These are phyloP conservation scores for Saksenaea vasiformis DNA, from an alignment of 371 early-diverging fungal species.

Conservation along the genomic window DNA sequence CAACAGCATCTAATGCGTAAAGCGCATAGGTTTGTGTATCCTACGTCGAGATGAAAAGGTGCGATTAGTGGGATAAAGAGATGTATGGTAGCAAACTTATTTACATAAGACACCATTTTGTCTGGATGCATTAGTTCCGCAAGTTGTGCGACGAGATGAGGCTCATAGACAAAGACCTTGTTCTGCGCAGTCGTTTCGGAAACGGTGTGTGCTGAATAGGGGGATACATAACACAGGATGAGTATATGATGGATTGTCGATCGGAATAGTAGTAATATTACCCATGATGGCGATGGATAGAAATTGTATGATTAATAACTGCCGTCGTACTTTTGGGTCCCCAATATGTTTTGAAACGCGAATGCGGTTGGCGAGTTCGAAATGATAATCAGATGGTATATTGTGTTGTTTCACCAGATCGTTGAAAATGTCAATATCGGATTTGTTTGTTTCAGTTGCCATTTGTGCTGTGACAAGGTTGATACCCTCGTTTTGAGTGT, in stretches of 20 bases:
- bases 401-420: constrained; percentile 56
- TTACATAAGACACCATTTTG: constrained; percentile 55
- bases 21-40: constrained; percentile 78
- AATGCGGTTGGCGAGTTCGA: constrained; percentile 78
- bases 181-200: constrained; percentile 73
- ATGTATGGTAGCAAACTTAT: constrained; percentile 7
- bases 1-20: constrained; percentile 81
- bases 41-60: constrained; percentile 25
- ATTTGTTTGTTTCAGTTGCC: constrained; percentile 15
- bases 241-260: not conserved
- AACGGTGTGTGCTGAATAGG: constrained; percentile 54
- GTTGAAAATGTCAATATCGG: constrained; percentile 47
- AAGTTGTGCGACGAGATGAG: constrained; percentile 75
- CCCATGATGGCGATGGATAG: constrained; percentile 80
- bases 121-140: constrained; percentile 81
- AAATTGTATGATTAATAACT: constrained; percentile 73
- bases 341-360: constrained; percentile 69
- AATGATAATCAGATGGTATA: constrained; percentile 78
- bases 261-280: constrained; percentile 12
- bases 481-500: constrained; percentile 28
- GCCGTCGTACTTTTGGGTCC: constrained; percentile 46
- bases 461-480: constrained; percentile 27
- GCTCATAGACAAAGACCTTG: constrained; percentile 83
- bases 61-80: not conserved
- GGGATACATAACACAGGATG: not conserved